Conservation (phyloP, 768 basidiomycete species). For the Myochromella boudieri region DNA sequence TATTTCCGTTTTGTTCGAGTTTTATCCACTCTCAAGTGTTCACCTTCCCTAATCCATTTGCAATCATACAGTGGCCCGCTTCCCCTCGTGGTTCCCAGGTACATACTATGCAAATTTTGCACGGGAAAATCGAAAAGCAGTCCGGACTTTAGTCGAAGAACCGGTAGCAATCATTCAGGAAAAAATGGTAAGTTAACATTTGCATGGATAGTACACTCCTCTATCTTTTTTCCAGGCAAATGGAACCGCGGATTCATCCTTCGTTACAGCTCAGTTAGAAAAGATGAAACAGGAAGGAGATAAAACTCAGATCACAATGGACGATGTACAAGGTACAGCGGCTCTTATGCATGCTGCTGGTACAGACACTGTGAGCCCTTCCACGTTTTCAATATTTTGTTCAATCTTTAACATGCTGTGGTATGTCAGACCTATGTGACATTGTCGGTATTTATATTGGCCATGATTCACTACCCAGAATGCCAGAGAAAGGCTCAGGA, state of each 20-base stretch:
- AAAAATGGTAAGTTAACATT: constrained; percentile 17
- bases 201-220: neutral
- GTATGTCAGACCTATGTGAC: constrained; percentile 16
- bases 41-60: neutral
- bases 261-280: constrained; percentile 19
- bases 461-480: constrained; percentile 30
- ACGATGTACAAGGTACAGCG: constrained; percentile 16
- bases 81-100: constrained; percentile 23
- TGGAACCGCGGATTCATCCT: constrained; percentile 18
- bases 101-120: constrained; percentile 17
- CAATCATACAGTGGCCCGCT: neutral
- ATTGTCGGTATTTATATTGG: constrained; percentile 24
- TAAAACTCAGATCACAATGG: neutral
- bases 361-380: constrained; percentile 16
- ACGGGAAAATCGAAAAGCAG: constrained; percentile 1
- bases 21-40: neutral
- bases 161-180: constrained; percentile 11
- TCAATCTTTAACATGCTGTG: neutral
- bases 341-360: constrained; percentile 19
- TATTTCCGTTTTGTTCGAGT: constrained; percentile 23
- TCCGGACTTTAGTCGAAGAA: constrained; percentile 11
- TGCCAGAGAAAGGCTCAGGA: constrained; percentile 26
- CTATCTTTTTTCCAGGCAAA: constrained; percentile 9
- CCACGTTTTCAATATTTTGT: neutral
- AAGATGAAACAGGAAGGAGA: constrained; percentile 9